Percentiles rank a stretch among this genome's conserved stretches.
These are phyloP conservation scores for Fraxinus albicans DNA, from an alignment of 305 asterid genomes.

Conservation along the genomic window DNA sequence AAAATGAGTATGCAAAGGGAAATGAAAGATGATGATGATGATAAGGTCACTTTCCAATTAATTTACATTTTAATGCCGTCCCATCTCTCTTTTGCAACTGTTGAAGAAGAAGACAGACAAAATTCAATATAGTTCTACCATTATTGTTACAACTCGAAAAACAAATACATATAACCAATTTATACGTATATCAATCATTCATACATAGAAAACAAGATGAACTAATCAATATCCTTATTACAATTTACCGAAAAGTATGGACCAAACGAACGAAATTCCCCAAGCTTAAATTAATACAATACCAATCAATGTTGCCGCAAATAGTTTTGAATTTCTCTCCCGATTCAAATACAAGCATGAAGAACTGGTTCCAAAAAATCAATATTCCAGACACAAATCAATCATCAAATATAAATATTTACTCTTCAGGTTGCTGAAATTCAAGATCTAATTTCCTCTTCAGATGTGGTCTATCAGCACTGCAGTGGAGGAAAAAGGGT, in stretches of 20 bases:
- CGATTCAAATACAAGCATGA: slow-evolving; percentile 17
- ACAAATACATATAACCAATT: neutral
- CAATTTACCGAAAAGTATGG: neutral
- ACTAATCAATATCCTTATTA: neutral
- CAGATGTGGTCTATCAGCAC: slow-evolving; percentile 89
- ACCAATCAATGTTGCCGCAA: slow-evolving; percentile 8
- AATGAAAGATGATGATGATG: too few relatives aligned
- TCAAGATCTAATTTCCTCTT: slow-evolving; percentile 93
- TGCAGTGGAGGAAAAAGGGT: slow-evolving; percentile 27
- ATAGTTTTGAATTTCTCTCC: neutral
- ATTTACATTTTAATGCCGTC: too few relatives aligned
- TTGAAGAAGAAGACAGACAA: neutral
- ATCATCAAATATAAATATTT: slow-evolving; percentile 8
- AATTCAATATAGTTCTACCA: neutral
- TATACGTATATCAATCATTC: neutral
- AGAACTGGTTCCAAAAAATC: slow-evolving; percentile 4
- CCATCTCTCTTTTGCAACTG: too few relatives aligned
- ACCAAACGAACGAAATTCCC: neutral
- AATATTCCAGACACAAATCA: neutral
- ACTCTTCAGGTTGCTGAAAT: slow-evolving; percentile 68
- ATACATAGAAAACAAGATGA: neutral
- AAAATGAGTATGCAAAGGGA: too few relatives aligned
- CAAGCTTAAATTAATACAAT: neutral
- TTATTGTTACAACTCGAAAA: neutral
- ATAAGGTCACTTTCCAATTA: too few relatives aligned